Percentiles rank a stretch among this genome's conserved stretches.
These are phyloP conservation scores for Leptodontidium sp. DNA, from an alignment of 2,329 filamentous ascomycete species.

Conservation along the genomic window DNA sequence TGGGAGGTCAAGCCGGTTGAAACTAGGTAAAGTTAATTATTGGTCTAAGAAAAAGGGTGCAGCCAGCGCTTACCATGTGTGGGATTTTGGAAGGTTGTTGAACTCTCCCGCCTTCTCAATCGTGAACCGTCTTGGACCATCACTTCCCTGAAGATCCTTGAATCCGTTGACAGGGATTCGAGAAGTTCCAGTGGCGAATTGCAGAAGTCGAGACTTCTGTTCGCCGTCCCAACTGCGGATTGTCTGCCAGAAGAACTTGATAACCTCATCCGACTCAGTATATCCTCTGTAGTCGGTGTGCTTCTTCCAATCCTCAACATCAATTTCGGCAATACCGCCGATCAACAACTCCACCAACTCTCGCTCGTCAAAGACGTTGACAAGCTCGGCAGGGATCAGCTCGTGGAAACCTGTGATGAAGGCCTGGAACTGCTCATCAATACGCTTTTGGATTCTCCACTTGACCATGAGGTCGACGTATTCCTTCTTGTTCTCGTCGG, in stretches of 20 bases:
- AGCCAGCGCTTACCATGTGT: conserved; percentile 81
- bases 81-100: conserved; percentile 90
- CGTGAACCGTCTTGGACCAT: conserved; percentile 93
- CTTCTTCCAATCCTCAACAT: conserved; percentile 99
- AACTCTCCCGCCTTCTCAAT: conserved; percentile 97
- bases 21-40: conserved; percentile 61
- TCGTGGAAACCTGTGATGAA: conserved; percentile 98
- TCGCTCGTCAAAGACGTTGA: conserved; percentile 98
- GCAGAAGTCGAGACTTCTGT: conserved; percentile 93
- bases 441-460: conserved; percentile 98
- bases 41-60: conserved; percentile 3
- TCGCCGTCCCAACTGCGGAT: conserved; percentile 97
- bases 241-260: conserved; percentile 98
- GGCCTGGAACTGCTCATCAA: conserved; percentile 97
- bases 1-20: conserved; percentile 95
- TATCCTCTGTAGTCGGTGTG: conserved; percentile 99
- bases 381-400: conserved; percentile 92
- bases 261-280: conserved; percentile 96
- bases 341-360: conserved; percentile 97
- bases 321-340: conserved; percentile 99
- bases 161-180: conserved; percentile 99
- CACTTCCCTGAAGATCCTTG: conserved; percentile 97
- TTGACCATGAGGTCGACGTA: conserved; percentile 99
- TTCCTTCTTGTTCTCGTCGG: conserved; percentile 98
- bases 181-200: conserved; percentile 97